These are phyloP conservation scores for Acacia crassicarpa DNA, from an alignment of 306 rosid species.

Conservation along the genomic window DNA sequence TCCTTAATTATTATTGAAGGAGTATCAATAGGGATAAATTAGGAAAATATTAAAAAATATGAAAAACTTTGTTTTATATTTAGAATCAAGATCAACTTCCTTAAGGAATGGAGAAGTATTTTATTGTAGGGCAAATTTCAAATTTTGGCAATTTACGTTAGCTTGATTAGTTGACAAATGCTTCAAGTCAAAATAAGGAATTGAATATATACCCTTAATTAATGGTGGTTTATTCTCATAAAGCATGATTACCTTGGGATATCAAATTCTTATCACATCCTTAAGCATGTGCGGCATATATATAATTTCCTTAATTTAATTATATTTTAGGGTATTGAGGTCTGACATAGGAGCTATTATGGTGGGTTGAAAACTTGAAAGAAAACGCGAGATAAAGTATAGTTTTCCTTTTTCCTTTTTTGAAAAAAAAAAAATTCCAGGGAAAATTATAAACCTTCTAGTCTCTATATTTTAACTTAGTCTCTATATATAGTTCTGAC, in stretches of 20 bases:
- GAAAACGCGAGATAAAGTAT: not conserved
- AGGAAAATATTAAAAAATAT: no score
- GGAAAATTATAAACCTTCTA: not conserved
- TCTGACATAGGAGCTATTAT: not conserved
- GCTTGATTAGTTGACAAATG: not conserved
- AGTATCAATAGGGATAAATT: no score
- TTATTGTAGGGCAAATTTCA: not conserved
- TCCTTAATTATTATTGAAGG: no score
- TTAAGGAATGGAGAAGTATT: no score
- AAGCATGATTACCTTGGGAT: constrained; percentile 10
- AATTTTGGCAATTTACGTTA: not conserved
- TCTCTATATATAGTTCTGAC: no score
- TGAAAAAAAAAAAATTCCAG: no score
- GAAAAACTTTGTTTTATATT: no score
- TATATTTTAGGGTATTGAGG: not conserved
- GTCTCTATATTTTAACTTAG: no score
- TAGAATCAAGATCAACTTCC: no score
- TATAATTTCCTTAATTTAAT: not conserved
- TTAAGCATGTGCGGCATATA: not conserved
- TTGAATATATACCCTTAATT: not conserved
- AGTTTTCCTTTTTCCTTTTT: not conserved
- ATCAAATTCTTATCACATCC: not conserved
- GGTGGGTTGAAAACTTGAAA: not conserved
- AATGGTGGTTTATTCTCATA: not conserved
- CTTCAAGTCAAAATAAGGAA: not conserved